Percentiles rank a stretch among this genome's conserved stretches.
phyloP scores from a whole-genome alignment of 176 grass and related monocot species.

The Ananas comosus region DNA sequence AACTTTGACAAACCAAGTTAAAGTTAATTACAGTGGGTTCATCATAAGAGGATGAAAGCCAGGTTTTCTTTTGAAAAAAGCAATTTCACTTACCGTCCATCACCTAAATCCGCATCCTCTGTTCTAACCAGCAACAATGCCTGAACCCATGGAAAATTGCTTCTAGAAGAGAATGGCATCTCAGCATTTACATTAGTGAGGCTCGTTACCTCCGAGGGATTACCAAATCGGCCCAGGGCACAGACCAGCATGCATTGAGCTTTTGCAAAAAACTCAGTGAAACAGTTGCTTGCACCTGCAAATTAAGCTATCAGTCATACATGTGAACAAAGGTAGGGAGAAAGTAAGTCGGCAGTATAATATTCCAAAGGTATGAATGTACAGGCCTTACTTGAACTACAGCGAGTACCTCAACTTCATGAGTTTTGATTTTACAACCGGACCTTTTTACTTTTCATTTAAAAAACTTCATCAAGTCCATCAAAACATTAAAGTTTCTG shows the following conservation, averaged over 20 bases:
- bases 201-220: constrained; percentile 25
- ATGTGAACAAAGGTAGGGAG: background rate
- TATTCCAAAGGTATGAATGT: no score
- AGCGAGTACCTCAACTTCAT: no score
- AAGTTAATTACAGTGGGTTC: background rate
- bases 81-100: constrained; percentile 1
- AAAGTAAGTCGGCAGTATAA: background rate
- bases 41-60: background rate
- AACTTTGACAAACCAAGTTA: background rate
- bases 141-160: constrained; percentile 16
- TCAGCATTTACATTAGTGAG: constrained; percentile 60
- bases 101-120: background rate
- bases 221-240: constrained; percentile 30
- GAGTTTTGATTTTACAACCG: no score
- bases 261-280: constrained; percentile 19
- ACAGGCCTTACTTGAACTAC: no score
- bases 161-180: constrained; percentile 29
- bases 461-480: no score
- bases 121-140: constrained; percentile 6
- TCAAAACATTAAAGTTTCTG: no score
- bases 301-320: constrained; percentile 19
- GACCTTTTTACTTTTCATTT: no score
- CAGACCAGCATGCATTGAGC: constrained; percentile 26
- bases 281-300: constrained; percentile 30
- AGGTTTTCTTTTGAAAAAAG: background rate